Evolutionary conservation across 1,284 basidiomycete species (phyloP), one percentile per base, ranked within the genome.

Genomic region (Trichosporon sp.): DNA sequence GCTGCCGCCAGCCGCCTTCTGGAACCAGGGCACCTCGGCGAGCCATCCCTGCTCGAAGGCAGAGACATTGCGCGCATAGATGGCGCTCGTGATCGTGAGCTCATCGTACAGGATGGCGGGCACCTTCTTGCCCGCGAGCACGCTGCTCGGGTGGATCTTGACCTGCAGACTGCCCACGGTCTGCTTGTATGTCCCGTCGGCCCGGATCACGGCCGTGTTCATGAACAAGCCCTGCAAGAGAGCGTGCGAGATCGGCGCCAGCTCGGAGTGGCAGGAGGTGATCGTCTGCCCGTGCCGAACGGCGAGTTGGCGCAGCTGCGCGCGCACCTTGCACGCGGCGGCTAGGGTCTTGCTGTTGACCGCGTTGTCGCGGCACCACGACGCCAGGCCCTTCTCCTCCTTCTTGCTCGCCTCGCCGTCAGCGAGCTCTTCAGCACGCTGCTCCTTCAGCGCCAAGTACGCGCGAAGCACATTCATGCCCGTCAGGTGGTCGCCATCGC

Each of bases 41-140:
- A 90, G 83, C 85, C 86, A 88, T 32, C 83, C 82, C 76, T 90
- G 90, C 14, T 91, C 89, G 64, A 97, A 89, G 0, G 89, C 86
- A 0, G 93, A 94, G 5, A 95, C 94, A 32, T 91, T 91, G 2
- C 94, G 90, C 1, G 94, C 94, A 78, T 94, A 96, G 51, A 92
- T 90, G 67, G 91, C 89, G 54, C 89, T 91, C 26, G 94, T 97
- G 79, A 91, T 90, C 21, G 94, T 87, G 93, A 97, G 85, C 81
- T 97, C 95, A 80, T 96, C 91, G 79, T 92, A 98, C 64, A 97
- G 87, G 70, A 98, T 93, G 4, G 91, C 92, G 0, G 90, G 89
- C 0, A 90, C 88, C 79, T 92, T 93, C 78, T 91, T 92, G 73
- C 91, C 90, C 73, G 88, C 88, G 73, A 97, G 80, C 1, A 89